phyloP scores from a whole-genome alignment of 169 alveolate species.

The Besnoitia besnoiti region DNA sequence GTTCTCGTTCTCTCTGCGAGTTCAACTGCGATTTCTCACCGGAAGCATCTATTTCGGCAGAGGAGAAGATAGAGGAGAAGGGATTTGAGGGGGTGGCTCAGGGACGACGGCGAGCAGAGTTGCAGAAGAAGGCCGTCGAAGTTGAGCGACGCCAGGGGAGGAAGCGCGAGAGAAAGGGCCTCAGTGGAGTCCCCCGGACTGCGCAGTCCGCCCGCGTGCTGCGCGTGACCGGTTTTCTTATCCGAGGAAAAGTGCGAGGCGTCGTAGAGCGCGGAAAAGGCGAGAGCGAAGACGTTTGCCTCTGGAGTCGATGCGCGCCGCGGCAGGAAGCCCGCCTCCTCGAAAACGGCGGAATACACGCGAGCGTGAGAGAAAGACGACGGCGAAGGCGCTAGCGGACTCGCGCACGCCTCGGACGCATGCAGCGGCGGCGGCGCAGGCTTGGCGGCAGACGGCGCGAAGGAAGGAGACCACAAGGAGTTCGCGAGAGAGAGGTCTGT shows the following conservation, averaged over 20 bases:
- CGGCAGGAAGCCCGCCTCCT: not conserved
- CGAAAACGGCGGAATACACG: not conserved
- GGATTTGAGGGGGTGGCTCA: not conserved
- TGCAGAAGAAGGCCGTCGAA: constrained; percentile 27
- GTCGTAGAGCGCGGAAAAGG: constrained; percentile 24
- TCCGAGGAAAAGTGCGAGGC: not conserved
- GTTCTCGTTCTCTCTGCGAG: too few species aligned
- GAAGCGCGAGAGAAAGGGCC: not conserved
- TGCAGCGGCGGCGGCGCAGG: not conserved
- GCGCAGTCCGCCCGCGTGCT: not conserved
- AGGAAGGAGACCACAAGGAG: not conserved
- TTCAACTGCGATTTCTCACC: too few species aligned
- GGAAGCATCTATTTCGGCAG: constrained; percentile 39
- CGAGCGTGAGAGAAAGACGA: not conserved
- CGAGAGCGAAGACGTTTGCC: not conserved
- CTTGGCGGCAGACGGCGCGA: not conserved
- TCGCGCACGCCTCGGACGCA: not conserved
- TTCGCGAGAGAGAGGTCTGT: not conserved
- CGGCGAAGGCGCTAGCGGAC: not conserved
- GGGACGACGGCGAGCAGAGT: constrained; percentile 20
- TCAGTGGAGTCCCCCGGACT: not conserved
- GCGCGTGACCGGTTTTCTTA: not conserved
- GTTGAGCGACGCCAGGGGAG: constrained; percentile 25
- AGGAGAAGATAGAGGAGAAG: constrained; percentile 31
- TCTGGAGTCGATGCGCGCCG: not conserved